phyloP scores from a whole-genome alignment of 805 yeast species.

The Isabelozyma pseudorhagii region DNA sequence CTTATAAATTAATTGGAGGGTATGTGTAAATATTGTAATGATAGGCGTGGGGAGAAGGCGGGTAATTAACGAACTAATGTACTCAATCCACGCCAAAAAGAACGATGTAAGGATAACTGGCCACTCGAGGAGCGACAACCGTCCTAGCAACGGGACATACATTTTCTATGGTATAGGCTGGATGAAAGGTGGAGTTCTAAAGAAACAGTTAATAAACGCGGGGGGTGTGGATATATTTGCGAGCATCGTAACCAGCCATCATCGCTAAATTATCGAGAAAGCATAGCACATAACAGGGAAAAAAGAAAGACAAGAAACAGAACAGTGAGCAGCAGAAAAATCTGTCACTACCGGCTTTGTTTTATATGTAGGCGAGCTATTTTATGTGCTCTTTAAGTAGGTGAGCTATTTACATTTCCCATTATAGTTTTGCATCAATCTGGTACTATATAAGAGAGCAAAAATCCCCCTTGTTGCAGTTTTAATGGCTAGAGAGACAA shows the following conservation, averaged over 20 bases:
- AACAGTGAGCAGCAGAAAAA: no score
- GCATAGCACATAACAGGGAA: no score
- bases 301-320: no score
- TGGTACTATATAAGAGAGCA: background rate
- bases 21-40: slow-evolving; percentile 32
- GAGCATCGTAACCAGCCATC: background rate
- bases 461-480: background rate
- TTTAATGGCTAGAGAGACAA: background rate
- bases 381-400: background rate
- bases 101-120: slow-evolving; percentile 44
- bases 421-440: background rate
- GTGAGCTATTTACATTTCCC: slow-evolving; percentile 1
- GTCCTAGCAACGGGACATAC: slow-evolving; percentile 43
- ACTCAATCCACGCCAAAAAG: slow-evolving; percentile 49
- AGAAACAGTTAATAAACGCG: background rate
- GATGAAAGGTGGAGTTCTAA: background rate
- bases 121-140: slow-evolving; percentile 49
- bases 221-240: background rate
- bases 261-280: background rate
- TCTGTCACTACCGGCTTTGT: no score
- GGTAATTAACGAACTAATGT: slow-evolving; percentile 42
- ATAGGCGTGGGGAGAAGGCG: slow-evolving; percentile 42
- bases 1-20: slow-evolving; percentile 22
- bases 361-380: background rate
- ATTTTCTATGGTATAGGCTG: slow-evolving; percentile 7